phyloP scores from a whole-genome alignment of 2,329 filamentous ascomycete genomes.

The Monilinia aucupariae region DNA sequence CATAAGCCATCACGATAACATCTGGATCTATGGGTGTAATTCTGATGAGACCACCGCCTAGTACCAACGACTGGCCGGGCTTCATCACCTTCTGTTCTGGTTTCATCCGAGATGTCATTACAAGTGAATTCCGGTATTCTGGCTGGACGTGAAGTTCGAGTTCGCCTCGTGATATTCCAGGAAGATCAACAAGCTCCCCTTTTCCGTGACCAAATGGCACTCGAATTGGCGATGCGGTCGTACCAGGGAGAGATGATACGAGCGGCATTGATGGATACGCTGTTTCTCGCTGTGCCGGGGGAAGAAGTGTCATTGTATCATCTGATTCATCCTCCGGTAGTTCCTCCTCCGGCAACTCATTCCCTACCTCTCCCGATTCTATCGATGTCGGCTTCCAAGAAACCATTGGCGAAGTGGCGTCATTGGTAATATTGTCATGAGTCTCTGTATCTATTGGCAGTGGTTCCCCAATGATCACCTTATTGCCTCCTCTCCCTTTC shows the following conservation, averaged over 20 bases:
- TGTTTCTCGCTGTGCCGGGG: slow-evolving; percentile 66
- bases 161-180: slow-evolving; percentile 70
- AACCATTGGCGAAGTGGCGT: neutral
- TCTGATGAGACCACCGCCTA: slow-evolving; percentile 74
- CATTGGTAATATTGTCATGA: neutral
- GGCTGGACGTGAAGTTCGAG: slow-evolving; percentile 66
- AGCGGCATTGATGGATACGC: slow-evolving; percentile 80
- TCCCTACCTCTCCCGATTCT: slow-evolving; percentile 21
- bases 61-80: slow-evolving; percentile 70
- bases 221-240: slow-evolving; percentile 90
- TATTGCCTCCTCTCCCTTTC: slow-evolving; percentile 49
- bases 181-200: slow-evolving; percentile 90
- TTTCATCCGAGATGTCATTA: slow-evolving; percentile 72
- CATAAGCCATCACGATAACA: slow-evolving; percentile 69
- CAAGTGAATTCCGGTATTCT: slow-evolving; percentile 58
- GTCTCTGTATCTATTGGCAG: neutral
- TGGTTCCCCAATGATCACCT: slow-evolving; percentile 12
- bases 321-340: slow-evolving; percentile 16
- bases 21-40: slow-evolving; percentile 69
- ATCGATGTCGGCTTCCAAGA: neutral
- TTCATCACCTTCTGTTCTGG: slow-evolving; percentile 71
- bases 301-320: slow-evolving; percentile 53
- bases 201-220: slow-evolving; percentile 80
- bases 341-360: slow-evolving; percentile 15
- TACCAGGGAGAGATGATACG: slow-evolving; percentile 82